phyloP scores from a whole-genome alignment of 78 protist genomes.

The Protostelium mycophagum region DNA sequence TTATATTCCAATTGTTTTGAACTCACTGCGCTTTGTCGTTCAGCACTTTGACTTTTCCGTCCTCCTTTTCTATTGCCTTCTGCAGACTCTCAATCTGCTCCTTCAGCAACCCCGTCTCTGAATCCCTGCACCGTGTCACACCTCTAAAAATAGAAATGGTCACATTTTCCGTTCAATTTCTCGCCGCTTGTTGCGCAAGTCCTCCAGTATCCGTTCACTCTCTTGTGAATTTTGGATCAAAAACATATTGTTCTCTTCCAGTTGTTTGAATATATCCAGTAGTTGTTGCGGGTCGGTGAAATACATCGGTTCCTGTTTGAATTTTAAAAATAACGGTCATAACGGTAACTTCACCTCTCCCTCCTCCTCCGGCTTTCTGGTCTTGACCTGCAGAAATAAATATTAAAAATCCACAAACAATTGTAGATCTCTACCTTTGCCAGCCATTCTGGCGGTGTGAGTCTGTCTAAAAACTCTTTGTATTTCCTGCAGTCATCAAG shows the following conservation, averaged over 20 bases:
- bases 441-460: constrained; percentile 43
- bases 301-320: constrained; percentile 36
- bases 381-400: too few relatives aligned
- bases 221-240: constrained; percentile 68
- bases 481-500: constrained; percentile 54
- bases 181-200: constrained; percentile 14
- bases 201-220: constrained; percentile 65
- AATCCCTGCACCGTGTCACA: not conserved
- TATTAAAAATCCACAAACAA: too few relatives aligned
- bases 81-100: not conserved
- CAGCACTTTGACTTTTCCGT: not conserved
- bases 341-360: too few relatives aligned
- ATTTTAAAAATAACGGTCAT: not conserved
- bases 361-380: too few relatives aligned
- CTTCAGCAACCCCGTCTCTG: not conserved
- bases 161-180: not conserved
- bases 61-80: not conserved
- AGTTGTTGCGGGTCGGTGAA: constrained; percentile 63
- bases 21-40: not conserved
- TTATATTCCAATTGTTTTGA: not conserved
- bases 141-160: not conserved
- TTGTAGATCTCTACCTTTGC: too few relatives aligned
- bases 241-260: constrained; percentile 78
- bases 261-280: constrained; percentile 52
- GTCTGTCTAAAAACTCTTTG: constrained; percentile 43